phyloP scores from a whole-genome alignment of 164 flowering plant genomes.

The Umbilicus rupestris region DNA sequence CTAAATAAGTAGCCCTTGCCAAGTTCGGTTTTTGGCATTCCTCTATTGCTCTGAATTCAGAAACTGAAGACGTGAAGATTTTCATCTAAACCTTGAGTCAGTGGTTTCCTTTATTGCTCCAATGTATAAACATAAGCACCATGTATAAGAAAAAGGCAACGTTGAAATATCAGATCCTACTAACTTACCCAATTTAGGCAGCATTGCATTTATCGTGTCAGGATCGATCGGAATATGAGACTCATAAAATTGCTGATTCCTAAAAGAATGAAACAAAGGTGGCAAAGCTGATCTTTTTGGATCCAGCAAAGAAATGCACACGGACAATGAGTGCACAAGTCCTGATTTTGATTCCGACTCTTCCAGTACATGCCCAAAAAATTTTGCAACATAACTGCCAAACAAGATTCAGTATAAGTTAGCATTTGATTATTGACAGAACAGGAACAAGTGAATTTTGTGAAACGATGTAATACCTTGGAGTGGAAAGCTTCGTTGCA shows the following conservation, averaged over 20 bases:
- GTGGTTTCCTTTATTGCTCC: not conserved
- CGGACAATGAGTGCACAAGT: constrained; percentile 80
- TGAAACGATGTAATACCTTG: constrained; percentile 54
- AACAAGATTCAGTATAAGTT: not conserved
- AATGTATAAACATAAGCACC: no score
- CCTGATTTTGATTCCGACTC: constrained; percentile 66
- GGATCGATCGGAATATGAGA: constrained; percentile 51
- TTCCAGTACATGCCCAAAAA: constrained; percentile 81
- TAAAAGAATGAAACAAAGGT: constrained; percentile 45
- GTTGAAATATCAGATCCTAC: no score
- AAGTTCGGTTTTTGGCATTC: no score
- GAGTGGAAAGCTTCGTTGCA: constrained; percentile 70
- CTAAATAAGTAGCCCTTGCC: no score
- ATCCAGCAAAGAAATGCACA: constrained; percentile 87
- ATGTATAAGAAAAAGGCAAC: no score
- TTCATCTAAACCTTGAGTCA: no score
- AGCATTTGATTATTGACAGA: not conserved
- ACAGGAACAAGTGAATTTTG: not conserved
- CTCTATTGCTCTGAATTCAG: not conserved
- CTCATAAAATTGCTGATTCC: constrained; percentile 74
- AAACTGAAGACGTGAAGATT: not conserved
- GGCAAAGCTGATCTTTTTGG: constrained; percentile 62
- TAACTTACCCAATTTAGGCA: constrained; percentile 79
- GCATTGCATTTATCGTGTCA: constrained; percentile 83
- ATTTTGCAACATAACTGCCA: constrained; percentile 75